Evolutionary conservation across 164 flowering plant species (phyloP), one percentile per base, ranked within the genome.

Genomic region (Stephania yunnanensis): DNA sequence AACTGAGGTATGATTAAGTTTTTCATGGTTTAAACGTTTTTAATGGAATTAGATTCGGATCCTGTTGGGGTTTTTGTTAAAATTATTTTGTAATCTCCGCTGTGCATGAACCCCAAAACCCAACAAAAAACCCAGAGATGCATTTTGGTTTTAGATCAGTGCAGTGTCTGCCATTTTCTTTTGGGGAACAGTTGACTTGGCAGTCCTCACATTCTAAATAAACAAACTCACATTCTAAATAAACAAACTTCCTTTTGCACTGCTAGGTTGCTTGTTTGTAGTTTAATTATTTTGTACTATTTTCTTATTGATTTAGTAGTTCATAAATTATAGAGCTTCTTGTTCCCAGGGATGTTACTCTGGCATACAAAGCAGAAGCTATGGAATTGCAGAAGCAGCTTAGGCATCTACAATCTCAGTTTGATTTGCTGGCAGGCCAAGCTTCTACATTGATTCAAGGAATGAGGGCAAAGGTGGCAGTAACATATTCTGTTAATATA

Each of bases 381-480:
- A 46, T 86, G 68, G 92, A 90, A 76, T 78, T 94, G 82, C 97
- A 96, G 84, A 89, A 84, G 74, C 98, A 91, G 80, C 92, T 94
- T 55, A 85, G 84, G 79, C 91, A 84, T 75, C 84, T 94, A 72
- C 95, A 91, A 74, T 82, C 86, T 46, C 97, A 94, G 74, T 90
- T 81, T 84, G 98, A 96, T 81, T 84, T 91, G 86, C 93, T 96
- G 55, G 83, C 88, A 71, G 86, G 88, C 58, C 97, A 94, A 79
- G 93, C 93, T 82, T 93, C 97, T 46, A 67, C 91, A 71, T 84
- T 96, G 85, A 88, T 87, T 19, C 99, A 96, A 82, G 97, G 99
- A 79, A 90, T 93, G 86, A 90, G 97, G 68, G 91, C 97, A 61
- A 80, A 97, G 75, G 89, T 93, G 65, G 89, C 94, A 78, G 91